Percentiles rank a stretch among this genome's conserved stretches.
Evolutionary conservation across 2,329 filamentous ascomycete genomes (phyloP).

Genomic region (Claviceps sp.): DNA sequence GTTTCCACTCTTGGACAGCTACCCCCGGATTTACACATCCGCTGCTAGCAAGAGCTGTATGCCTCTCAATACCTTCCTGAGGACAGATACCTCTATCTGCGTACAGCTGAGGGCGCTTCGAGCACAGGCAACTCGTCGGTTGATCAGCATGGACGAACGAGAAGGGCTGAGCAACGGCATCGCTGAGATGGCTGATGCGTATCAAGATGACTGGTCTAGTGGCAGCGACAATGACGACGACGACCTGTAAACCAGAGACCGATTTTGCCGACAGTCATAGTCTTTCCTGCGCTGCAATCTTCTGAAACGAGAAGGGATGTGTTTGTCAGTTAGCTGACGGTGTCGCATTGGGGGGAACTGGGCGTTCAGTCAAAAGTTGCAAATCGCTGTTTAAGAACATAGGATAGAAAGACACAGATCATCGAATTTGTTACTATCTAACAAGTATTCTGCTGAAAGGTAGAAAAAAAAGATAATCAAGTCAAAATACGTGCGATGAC

Average conservation of each 20-base stretch:
- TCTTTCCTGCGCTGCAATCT: no score
- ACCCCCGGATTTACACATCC: slow-evolving; percentile 57
- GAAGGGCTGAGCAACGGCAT: slow-evolving; percentile 74
- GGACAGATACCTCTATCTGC: slow-evolving; percentile 63
- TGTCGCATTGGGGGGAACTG: neutral
- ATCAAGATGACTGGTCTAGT: slow-evolving; percentile 77
- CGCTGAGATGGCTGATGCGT: slow-evolving; percentile 72
- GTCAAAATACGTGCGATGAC: neutral
- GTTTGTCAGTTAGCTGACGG: neutral
- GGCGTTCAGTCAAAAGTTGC: neutral
- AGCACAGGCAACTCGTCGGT: slow-evolving; percentile 45
- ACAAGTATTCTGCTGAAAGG: neutral
- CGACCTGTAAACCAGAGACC: slow-evolving; percentile 18
- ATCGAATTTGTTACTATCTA: neutral
- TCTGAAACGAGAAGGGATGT: no score
- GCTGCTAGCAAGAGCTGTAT: slow-evolving; percentile 19
- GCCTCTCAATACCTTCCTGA: slow-evolving; percentile 44
- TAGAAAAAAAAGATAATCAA: neutral
- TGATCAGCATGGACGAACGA: slow-evolving; percentile 61
- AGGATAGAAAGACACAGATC: neutral
- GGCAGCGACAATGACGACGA: slow-evolving; percentile 61
- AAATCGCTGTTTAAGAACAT: neutral
- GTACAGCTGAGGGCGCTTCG: slow-evolving; percentile 53
- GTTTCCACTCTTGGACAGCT: slow-evolving; percentile 65
- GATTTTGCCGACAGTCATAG: no score